Conservation (phyloP, 2,329 filamentous ascomycete species). For the Pseudocercospora cruenta region DNA sequence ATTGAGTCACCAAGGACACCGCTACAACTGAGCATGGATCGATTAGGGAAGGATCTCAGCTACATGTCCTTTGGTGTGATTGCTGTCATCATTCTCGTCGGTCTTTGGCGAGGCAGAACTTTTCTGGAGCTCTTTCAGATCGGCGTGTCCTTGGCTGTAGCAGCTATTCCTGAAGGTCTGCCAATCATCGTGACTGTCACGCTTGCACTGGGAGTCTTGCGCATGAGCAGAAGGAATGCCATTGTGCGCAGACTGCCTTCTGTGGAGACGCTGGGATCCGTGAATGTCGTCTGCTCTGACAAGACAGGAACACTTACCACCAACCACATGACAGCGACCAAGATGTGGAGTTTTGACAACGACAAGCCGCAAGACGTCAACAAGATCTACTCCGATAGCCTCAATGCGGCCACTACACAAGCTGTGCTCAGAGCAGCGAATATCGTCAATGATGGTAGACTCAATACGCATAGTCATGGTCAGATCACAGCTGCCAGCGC, state of each 20-base stretch:
- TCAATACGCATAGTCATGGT: conserved; percentile 67
- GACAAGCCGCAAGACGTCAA: conserved; percentile 59
- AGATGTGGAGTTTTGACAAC: conserved; percentile 88
- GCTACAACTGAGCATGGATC: conserved; percentile 93
- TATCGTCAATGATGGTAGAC: conserved; percentile 89
- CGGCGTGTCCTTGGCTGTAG: conserved; percentile 92
- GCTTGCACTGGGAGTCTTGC: conserved; percentile 87
- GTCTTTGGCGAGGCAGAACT: conserved; percentile 84
- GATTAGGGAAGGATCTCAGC: conserved; percentile 92
- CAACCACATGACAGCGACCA: conserved; percentile 97
- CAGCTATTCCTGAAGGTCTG: conserved; percentile 91
- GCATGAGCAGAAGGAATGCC: conserved; percentile 93
- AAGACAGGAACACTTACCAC: conserved; percentile 96
- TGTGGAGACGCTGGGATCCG: conserved; percentile 96
- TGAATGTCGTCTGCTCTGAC: conserved; percentile 99
- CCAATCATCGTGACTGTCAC: conserved; percentile 99
- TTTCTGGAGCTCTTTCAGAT: conserved; percentile 96
- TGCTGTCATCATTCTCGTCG: conserved; percentile 86
- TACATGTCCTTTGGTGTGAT: conserved; percentile 97
- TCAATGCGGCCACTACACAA: conserved; percentile 73
- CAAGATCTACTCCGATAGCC: conserved; percentile 54
- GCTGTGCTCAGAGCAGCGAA: conserved; percentile 90
- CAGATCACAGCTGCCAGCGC: conserved; percentile 65
- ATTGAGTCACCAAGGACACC: conserved; percentile 95
- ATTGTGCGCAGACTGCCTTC: conserved; percentile 96